phyloP scores from a whole-genome alignment of 2,329 filamentous ascomycete genomes.

The Colletotrichum chrysophilum region DNA sequence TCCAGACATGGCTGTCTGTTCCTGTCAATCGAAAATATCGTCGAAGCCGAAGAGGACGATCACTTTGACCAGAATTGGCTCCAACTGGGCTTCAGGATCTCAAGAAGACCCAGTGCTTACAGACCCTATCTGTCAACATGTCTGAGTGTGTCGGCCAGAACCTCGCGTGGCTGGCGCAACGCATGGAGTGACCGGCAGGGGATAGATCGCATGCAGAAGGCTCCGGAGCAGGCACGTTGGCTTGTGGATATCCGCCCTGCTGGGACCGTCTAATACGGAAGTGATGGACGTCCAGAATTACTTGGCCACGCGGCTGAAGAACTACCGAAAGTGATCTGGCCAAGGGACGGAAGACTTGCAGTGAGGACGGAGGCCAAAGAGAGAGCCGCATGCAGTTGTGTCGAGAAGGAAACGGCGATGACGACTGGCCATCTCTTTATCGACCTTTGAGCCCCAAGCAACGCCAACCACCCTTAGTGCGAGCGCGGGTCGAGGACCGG shows the following conservation, averaged over 20 bases:
- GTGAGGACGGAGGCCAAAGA: not conserved
- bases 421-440: slow-evolving; percentile 6
- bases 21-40: not conserved
- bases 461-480: slow-evolving; percentile 1
- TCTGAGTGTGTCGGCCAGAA: not conserved
- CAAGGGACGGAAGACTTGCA: not conserved
- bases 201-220: slow-evolving; percentile 3
- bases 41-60: not conserved
- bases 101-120: not conserved
- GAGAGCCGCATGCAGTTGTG: slow-evolving; percentile 3
- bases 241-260: not conserved
- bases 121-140: not conserved
- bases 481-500: not conserved
- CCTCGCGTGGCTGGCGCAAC: slow-evolving; percentile 8
- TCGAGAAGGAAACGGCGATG: not conserved
- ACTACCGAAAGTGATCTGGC: not conserved
- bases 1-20: not conserved
- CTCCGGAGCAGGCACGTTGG: not conserved
- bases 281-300: not conserved
- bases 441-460: slow-evolving; percentile 1
- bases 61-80: not conserved
- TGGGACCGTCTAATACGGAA: not conserved
- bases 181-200: not conserved
- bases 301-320: not conserved
- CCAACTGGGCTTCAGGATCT: not conserved